These are phyloP conservation scores for Fusarium sp. DNA, from an alignment of 2,329 filamentous ascomycete species.

Conservation along the genomic window DNA sequence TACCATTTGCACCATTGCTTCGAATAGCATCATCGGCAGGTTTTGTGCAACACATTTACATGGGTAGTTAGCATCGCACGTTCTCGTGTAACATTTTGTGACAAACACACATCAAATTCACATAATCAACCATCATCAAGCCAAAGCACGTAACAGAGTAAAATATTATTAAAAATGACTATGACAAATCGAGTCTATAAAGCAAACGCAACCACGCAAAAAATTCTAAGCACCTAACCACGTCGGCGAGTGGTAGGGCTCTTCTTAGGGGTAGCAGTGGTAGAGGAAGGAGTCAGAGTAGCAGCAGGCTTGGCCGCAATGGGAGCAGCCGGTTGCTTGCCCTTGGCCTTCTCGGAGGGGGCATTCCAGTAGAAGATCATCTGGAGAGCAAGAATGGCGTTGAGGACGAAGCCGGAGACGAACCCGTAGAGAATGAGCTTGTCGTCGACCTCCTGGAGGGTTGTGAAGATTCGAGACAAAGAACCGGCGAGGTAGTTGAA, in stretches of 20 bases:
- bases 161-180: constrained; percentile 17
- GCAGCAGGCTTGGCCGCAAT: constrained; percentile 45
- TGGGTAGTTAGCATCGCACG: neutral
- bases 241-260: constrained; percentile 59
- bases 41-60: neutral
- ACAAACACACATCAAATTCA: neutral
- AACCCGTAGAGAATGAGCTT: constrained; percentile 96
- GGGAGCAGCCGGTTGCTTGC: constrained; percentile 55
- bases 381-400: constrained; percentile 85
- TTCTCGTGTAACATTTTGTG: neutral
- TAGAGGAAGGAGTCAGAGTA: constrained; percentile 35
- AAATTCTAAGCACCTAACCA: constrained; percentile 48
- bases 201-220: constrained; percentile 24
- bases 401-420: constrained; percentile 90
- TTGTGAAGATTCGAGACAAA: constrained; percentile 95
- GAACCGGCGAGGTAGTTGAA: constrained; percentile 98
- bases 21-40: constrained; percentile 1
- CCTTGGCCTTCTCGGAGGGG: constrained; percentile 60
- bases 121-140: neutral
- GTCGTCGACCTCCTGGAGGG: constrained; percentile 96
- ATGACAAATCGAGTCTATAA: constrained; percentile 32
- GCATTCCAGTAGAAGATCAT: constrained; percentile 98
- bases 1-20: constrained; percentile 24
- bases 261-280: constrained; percentile 53
- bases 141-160: neutral